Evolutionary conservation across 768 basidiomycete genomes (phyloP).

Genomic region (Pholiota molesta): DNA sequence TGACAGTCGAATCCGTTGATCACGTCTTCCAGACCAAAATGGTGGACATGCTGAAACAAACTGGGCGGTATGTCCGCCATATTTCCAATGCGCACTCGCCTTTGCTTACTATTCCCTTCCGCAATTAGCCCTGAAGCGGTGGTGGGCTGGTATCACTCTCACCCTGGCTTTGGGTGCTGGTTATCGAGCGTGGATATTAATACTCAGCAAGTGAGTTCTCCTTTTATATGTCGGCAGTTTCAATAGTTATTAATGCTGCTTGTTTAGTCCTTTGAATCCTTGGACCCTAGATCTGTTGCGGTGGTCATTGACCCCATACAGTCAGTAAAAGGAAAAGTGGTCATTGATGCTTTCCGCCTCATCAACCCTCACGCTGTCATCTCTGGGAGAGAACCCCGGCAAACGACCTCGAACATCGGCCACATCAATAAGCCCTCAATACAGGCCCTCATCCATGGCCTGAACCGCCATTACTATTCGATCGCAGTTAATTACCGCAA

Average conservation of each 20-base stretch:
- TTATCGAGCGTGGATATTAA: constrained; percentile 98
- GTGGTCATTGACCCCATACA: constrained; percentile 99
- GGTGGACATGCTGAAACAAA: constrained; percentile 99
- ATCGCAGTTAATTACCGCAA: constrained; percentile 98
- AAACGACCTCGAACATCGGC: constrained; percentile 97
- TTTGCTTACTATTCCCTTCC: constrained; percentile 9
- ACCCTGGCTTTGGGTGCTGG: constrained; percentile 99
- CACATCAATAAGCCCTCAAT: constrained; percentile 99
- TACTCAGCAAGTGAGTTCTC: constrained; percentile 81
- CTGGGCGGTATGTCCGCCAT: constrained; percentile 72
- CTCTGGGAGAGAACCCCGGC: constrained; percentile 91
- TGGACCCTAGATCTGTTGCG: constrained; percentile 91
- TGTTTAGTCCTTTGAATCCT: constrained; percentile 89
- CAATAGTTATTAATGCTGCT: constrained; percentile 11
- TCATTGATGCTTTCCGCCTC: constrained; percentile 97
- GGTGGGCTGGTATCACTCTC: constrained; percentile 99
- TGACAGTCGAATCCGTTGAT: constrained; percentile 97
- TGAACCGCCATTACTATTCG: constrained; percentile 98
- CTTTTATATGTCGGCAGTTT: constrained; percentile 9
- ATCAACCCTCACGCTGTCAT: constrained; percentile 92
- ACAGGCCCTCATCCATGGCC: constrained; percentile 95
- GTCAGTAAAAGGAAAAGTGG: constrained; percentile 98
- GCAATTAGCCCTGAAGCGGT: constrained; percentile 87
- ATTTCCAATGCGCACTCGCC: constrained; percentile 13
- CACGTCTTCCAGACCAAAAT: constrained; percentile 98